Base-by-base conservation (phyloP, 805 yeast genomes). In the Wickerhamiella kazuoi region DNA sequence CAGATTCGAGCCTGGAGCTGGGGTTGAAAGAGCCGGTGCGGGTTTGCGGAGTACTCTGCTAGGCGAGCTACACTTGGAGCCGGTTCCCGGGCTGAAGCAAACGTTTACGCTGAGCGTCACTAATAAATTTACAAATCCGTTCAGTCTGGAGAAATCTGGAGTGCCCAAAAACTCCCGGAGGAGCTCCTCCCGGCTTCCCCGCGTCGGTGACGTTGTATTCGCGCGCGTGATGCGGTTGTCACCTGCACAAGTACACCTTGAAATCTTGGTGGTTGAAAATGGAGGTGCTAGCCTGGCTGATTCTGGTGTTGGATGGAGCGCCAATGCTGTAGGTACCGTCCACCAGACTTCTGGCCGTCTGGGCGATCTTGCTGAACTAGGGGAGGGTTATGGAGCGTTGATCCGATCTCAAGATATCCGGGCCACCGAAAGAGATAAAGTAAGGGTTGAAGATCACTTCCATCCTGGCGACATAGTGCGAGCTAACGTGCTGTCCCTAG, bases 391-490 rank as follows among this genome's bases (percentile, higher is more conserved):
- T 61, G 82, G 79, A 50, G 97, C 93, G 0, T 66, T 83, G 6
- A 76, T 86, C 35, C 64, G 97, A 50, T 65, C 79, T 2, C 93
- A 83, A 57, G 98, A 90, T 57, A 74, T 90, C 1, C 67, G 96
- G 44, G 76, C 87, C 17, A 82, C 95, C 0, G 95, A 90, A 48
- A 67, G 94, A 51, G 98, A 90, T 54, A 72, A 73, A 51, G 86
- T 84, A 24, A 77, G 78, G 50, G 68, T 87, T 26, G 68, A 72
- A 41, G 81, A 81, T 16, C 68, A 84, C 53, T 90, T 76, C 60
- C 71, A 71, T 48, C 97, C 97, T 0, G 96, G 96, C 14, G 99
- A 90, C 57, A 72, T 90, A 38, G 80, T 90, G 2, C 67, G 94
- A 44, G 95, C 94, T 0, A 64, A 68, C 47, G 76, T 86, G 7